phyloP scores from a whole-genome alignment of 1,139 yeast species.

The Pneumocystis murina region DNA sequence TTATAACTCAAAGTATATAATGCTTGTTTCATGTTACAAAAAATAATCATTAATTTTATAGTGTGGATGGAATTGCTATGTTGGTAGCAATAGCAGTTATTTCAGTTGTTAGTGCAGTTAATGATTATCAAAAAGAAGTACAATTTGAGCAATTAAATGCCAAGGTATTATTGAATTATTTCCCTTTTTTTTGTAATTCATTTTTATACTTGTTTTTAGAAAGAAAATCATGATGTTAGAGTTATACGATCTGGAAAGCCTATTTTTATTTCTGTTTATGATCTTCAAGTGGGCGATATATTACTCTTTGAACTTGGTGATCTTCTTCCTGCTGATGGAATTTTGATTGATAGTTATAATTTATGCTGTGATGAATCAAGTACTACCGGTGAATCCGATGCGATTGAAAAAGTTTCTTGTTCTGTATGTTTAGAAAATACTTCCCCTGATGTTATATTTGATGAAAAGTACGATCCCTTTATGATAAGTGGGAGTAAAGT shows the following conservation, averaged over 20 bases:
- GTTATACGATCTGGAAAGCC: slow-evolving; percentile 65
- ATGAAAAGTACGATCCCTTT: slow-evolving; percentile 50
- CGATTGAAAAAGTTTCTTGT: slow-evolving; percentile 54
- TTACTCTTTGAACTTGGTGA: slow-evolving; percentile 83
- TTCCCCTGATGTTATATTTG: slow-evolving; percentile 13
- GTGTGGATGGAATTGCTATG: slow-evolving; percentile 81
- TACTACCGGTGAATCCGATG: slow-evolving; percentile 83
- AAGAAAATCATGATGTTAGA: slow-evolving; percentile 68
- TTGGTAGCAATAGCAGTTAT: slow-evolving; percentile 82
- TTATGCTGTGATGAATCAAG: slow-evolving; percentile 87
- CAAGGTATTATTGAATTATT: slow-evolving; percentile 15
- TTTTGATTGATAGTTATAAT: slow-evolving; percentile 52
- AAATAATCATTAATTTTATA: slow-evolving; percentile 27
- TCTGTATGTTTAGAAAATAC: slow-evolving; percentile 33
- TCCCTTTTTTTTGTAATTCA: not conserved
- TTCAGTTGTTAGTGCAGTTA: slow-evolving; percentile 81
- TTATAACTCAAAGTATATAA: slow-evolving; percentile 62
- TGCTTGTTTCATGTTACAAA: slow-evolving; percentile 31
- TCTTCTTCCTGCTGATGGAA: slow-evolving; percentile 75
- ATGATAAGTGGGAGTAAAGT: slow-evolving; percentile 84
- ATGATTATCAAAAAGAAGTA: slow-evolving; percentile 90
- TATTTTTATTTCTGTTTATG: slow-evolving; percentile 53
- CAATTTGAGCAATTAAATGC: slow-evolving; percentile 75
- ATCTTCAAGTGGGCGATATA: slow-evolving; percentile 74
- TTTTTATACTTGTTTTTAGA: slow-evolving; percentile 33